Evolutionary conservation across 225 moss, liverwort and hornwort species (phyloP).

Genomic region (Physcomitrium patens): DNA sequence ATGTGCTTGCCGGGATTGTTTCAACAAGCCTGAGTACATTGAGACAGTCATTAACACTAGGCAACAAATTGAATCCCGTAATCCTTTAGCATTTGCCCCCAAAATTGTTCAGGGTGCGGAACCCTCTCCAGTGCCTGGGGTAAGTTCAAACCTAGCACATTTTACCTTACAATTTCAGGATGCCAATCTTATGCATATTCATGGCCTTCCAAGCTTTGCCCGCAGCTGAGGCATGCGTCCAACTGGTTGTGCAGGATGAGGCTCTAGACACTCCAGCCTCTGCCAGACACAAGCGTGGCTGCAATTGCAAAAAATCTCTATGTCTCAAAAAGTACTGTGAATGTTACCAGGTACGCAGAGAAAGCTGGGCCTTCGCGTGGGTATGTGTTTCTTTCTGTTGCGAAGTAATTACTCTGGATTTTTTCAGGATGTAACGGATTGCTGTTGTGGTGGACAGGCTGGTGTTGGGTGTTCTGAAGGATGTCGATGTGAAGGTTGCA

Average conservation of each 20-base stretch:
- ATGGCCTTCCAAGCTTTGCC: slow-evolving; percentile 3
- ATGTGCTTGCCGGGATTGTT: slow-evolving; percentile 95
- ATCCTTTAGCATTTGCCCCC: slow-evolving; percentile 94
- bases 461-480: slow-evolving; percentile 99
- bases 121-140: slow-evolving; percentile 74
- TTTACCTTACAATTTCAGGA: neutral
- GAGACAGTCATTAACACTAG: slow-evolving; percentile 82
- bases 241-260: slow-evolving; percentile 64
- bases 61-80: slow-evolving; percentile 83
- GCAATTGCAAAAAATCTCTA: slow-evolving; percentile 94
- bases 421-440: slow-evolving; percentile 19
- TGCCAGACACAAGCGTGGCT: slow-evolving; percentile 90
- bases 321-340: slow-evolving; percentile 98
- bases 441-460: slow-evolving; percentile 56
- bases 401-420: neutral
- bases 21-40: slow-evolving; percentile 93
- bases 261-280: slow-evolving; percentile 84
- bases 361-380: neutral
- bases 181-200: neutral
- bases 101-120: slow-evolving; percentile 87
- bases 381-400: neutral
- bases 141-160: slow-evolving; percentile 29
- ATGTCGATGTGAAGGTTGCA: slow-evolving; percentile 99
- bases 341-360: slow-evolving; percentile 81
- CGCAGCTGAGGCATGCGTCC: slow-evolving; percentile 17